Percentiles rank a stretch among this genome's conserved stretches.
Conservation (phyloP, 2,329 filamentous ascomycete genomes). For the Arachnopeziza araneosa region DNA sequence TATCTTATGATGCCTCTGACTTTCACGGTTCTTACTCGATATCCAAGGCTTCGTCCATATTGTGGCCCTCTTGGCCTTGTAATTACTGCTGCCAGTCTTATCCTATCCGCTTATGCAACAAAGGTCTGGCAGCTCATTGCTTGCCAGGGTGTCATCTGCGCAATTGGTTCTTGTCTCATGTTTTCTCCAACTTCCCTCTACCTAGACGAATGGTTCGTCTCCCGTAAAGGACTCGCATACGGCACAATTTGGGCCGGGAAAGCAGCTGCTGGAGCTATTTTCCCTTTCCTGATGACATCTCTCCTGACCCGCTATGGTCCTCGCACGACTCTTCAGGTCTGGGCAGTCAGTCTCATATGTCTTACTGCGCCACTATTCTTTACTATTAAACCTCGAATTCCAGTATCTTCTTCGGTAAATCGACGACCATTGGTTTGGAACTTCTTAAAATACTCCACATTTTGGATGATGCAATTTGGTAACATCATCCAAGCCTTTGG, state of each 20-base stretch:
- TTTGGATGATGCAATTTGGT: conserved; percentile 44
- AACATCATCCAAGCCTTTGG: conserved; percentile 48
- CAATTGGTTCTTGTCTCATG: conserved; percentile 35
- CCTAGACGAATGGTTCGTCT: conserved; percentile 45
- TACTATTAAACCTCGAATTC: conserved; percentile 48
- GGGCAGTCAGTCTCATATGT: conserved; percentile 18
- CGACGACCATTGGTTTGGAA: background rate
- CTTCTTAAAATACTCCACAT: conserved; percentile 41
- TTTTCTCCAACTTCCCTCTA: conserved; percentile 38
- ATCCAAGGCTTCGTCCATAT: conserved; percentile 29
- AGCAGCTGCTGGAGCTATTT: conserved; percentile 20
- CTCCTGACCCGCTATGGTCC: conserved; percentile 39
- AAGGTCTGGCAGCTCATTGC: conserved; percentile 39
- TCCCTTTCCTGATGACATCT: conserved; percentile 35
- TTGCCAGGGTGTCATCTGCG: conserved; percentile 43
- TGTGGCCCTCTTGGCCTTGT: conserved; percentile 32
- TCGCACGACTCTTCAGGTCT: conserved; percentile 35
- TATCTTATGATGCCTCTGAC: conserved; percentile 24
- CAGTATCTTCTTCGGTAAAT: background rate
- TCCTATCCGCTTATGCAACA: conserved; percentile 39
- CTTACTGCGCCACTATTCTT: conserved; percentile 38
- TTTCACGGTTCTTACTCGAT: conserved; percentile 20
- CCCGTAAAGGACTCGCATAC: conserved; percentile 41
- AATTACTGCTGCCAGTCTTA: conserved; percentile 23
- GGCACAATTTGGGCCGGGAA: conserved; percentile 41